Conservation (phyloP, 371 early-diverging fungal species). For the Rhizopus sp. region DNA sequence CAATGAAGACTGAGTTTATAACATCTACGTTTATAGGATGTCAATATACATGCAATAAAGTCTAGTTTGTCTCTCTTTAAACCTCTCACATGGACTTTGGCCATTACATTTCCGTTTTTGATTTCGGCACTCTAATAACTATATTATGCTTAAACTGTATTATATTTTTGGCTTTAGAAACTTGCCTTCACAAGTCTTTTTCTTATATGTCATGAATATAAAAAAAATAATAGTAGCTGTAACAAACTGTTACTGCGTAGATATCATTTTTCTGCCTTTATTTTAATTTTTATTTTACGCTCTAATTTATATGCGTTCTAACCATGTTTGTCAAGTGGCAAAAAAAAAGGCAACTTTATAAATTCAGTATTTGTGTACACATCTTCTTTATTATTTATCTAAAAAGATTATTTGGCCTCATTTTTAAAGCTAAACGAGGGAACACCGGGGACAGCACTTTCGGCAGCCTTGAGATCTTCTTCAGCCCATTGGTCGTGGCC, state of each 20-base stretch:
- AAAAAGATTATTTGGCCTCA: conserved; percentile 17
- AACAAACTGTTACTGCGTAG: background rate
- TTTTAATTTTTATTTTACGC: too few relatives aligned
- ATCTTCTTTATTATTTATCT: background rate
- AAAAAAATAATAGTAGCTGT: background rate
- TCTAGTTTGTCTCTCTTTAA: background rate
- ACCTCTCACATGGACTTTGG: conserved; percentile 40
- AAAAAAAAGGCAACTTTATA: too few relatives aligned
- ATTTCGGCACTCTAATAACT: conserved; percentile 38
- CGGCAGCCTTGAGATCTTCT: conserved; percentile 55
- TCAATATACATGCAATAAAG: background rate
- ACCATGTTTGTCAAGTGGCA: too few relatives aligned
- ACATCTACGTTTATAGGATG: conserved; percentile 20
- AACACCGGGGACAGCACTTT: conserved; percentile 69
- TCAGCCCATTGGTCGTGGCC: conserved; percentile 53
- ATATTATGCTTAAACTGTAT: background rate
- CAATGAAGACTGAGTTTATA: conserved; percentile 28
- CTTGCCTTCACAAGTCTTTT: conserved; percentile 25
- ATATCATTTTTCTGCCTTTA: too few relatives aligned
- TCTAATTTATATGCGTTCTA: too few relatives aligned
- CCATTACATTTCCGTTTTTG: conserved; percentile 41
- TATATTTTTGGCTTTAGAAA: background rate
- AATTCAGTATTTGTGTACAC: background rate
- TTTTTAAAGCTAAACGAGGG: conserved; percentile 62
- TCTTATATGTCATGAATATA: conserved; percentile 10